Base-by-base conservation (phyloP, 164 flowering plant genomes). In the Houttuynia cordata region DNA sequence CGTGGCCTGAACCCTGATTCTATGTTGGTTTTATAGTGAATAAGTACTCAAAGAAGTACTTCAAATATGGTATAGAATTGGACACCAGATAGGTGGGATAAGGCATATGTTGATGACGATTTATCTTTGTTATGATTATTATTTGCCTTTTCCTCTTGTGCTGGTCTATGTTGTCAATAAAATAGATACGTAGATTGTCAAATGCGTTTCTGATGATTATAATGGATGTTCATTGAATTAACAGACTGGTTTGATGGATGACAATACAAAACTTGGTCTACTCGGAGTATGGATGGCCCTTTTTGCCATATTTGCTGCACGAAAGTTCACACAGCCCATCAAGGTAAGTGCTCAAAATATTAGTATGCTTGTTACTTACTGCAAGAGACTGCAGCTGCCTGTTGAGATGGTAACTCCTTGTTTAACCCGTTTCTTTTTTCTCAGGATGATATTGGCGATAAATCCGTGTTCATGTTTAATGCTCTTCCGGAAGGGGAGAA, bases 401-500 rank as follows among this genome's bases (percentile, higher is more conserved):
- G 53, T 21, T 60, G 41, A 24, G 21, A 60, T 15, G 54, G 6
- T 8, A 22, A 19, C 10, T 42, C 40, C 45, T 21, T n/a, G 21
- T 21, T 8, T 42, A 25, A 49, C 53, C 18, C 4, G 20, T 1
- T 52, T 56, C 14, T 53, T 70, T 45, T 23, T 60, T 51, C 69
- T 50, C 66, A 90, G 97, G 96, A 91, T 75, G 97, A 91, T 65
- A 84, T 90, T 49, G 97, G 95, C 7, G 97, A 87, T 67, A 90
- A 87, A 62, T 90, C 97, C 4, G 83, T 90, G 24, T 90, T 90
- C 81, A 80, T 75, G 59, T 90, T 85, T 76, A 82, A 85, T 64
- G 68, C 86, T 40, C 85, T 90, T 51, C 78, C 91, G 0, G 87
- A 91, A 59, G 78, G 79, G 40, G 86, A 91, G 70, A 86, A 83